Evolutionary conservation across 176 grass and related monocot species (phyloP), one percentile per base, ranked within the genome.

Genomic region (Rhynchospora breviuscula): DNA sequence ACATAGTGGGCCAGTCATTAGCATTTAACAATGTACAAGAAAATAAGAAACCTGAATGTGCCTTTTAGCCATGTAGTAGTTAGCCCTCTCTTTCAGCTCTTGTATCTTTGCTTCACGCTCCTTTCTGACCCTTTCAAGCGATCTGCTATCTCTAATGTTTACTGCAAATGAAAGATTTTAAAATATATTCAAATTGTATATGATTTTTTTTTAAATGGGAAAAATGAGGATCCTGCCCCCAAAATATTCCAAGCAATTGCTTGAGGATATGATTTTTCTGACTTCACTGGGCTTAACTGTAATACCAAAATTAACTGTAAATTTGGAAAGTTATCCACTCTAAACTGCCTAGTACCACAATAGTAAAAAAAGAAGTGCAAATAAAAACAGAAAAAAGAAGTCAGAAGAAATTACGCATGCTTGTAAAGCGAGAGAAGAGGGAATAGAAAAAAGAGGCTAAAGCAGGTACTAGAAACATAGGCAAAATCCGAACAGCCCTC

Each of bases 361-460:
- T 76, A 76, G 19, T 52, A 47, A 10, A 71, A 44, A 14, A 80
- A 59, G 35, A 26, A 57, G 25, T 54, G 57, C 0, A 17, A 54
- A 78, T 14, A 21, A 57, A 78, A 78, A 59, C 5, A 59, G 26
- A 79, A 63, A 81, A 56, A 7, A 31, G 47, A 15, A 56, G 73
- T 77, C 54, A 29, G 73, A 56, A 53, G 49, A 13, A 63, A 63
- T 82, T 82, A 67, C 80, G 12, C 60, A 82, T 66, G 80, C 45
- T 82, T 49, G 80, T 82, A 45, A 82, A 82, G 46, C 80, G 61
- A 53, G 59, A 82, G 80, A 82, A 65, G 80, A 67, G 25, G 13
- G 45, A 67, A 48, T 51, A 29, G 60, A 67, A 82, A 82, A 82
- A 65, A 13, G 80, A 51, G 15, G 80, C 62, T 13, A 82, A 15